phyloP scores from a whole-genome alignment of 345 rosid genomes.

The Brassica rapa region DNA sequence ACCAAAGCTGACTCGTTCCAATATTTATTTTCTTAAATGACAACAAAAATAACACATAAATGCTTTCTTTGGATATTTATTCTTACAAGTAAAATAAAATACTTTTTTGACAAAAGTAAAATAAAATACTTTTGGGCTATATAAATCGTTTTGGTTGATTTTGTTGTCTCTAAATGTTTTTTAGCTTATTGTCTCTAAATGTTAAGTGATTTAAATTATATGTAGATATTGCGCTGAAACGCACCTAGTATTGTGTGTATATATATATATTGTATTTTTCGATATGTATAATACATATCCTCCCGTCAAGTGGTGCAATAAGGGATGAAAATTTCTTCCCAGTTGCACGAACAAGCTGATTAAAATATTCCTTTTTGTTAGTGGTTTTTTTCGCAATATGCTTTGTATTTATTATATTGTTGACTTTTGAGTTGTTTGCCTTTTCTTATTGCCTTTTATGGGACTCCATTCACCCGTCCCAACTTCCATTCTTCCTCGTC shows the following conservation, averaged over 20 bases:
- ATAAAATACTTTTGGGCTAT: neutral
- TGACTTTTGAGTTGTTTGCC: slow-evolving; percentile 33
- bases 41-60: neutral
- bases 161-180: neutral
- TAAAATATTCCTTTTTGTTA: neutral
- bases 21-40: neutral
- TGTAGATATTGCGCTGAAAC: neutral
- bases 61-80: neutral
- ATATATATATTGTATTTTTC: neutral
- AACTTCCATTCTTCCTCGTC: slow-evolving; percentile 27
- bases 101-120: neutral
- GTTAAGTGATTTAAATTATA: neutral
- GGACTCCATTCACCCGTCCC: slow-evolving; percentile 38
- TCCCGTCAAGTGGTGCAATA: slow-evolving; percentile 33
- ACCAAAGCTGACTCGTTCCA: neutral
- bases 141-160: neutral
- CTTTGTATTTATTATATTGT: slow-evolving; percentile 30
- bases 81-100: neutral
- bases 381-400: neutral
- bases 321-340: slow-evolving; percentile 33
- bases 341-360: slow-evolving; percentile 29
- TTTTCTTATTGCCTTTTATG: slow-evolving; percentile 21
- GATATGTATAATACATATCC: neutral
- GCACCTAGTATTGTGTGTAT: neutral
- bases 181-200: neutral